These are phyloP conservation scores for Tympanopsis confertula DNA, from an alignment of 2,329 filamentous ascomycete genomes.

Conservation along the genomic window DNA sequence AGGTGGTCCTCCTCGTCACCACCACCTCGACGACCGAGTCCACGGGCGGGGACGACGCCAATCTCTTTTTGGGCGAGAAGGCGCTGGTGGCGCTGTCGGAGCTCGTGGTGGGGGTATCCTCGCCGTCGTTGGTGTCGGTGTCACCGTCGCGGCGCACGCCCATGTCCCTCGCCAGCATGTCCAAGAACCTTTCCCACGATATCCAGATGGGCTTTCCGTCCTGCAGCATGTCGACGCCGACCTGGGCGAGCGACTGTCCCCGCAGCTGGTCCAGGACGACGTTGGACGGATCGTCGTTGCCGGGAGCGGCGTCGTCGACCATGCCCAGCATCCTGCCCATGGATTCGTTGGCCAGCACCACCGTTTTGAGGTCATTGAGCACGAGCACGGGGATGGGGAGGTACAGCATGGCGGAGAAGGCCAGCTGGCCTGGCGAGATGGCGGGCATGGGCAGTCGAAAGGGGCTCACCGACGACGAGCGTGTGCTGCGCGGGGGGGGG, in stretches of 20 bases:
- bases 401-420: conserved; percentile 61
- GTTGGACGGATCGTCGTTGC: conserved; percentile 21
- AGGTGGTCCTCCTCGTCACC: no score
- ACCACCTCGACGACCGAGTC: neutral
- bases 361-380: conserved; percentile 55
- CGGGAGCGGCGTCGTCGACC: conserved; percentile 24
- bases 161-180: conserved; percentile 27
- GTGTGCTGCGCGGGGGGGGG: neutral
- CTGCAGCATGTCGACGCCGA: conserved; percentile 64
- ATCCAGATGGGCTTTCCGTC: conserved; percentile 50
- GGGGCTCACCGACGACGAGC: conserved; percentile 9
- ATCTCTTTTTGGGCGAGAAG: no score
- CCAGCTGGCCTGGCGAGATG: conserved; percentile 39
- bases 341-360: conserved; percentile 65
- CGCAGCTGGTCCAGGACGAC: conserved; percentile 45
- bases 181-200: conserved; percentile 46
- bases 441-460: conserved; percentile 29
- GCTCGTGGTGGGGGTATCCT: conserved; percentile 2
- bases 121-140: neutral
- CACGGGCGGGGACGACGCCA: no score
- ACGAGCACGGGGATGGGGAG: conserved; percentile 63
- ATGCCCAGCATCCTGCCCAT: conserved; percentile 60
- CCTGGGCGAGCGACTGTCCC: conserved; percentile 54
- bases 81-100: conserved; percentile 1
- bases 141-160: neutral